Evolutionary conservation across 1,139 yeast species (phyloP), one percentile per base, ranked within the genome.

Genomic region (Debaryomycetaceae sp.): DNA sequence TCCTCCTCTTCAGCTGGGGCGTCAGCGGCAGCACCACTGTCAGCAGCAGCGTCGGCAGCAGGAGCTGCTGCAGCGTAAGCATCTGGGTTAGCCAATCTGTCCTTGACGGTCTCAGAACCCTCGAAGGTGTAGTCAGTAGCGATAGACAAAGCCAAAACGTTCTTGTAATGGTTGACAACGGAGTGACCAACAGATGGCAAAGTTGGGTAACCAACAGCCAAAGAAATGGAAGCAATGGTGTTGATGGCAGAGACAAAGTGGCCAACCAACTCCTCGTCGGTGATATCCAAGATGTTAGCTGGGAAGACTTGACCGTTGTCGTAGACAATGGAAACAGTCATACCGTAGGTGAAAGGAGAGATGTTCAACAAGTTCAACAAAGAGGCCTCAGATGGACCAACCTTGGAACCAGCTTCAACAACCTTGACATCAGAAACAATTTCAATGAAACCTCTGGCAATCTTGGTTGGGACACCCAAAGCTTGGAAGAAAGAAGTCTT

Each of bases 401-500:
- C 98, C 78, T 78, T 88, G 70, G 67, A 67, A 65, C 87, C 87
- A 52, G 84, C 81, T 55, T 76, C 81, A 67, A 91, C 96, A 70
- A 92, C 96, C 81, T 87, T 87, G 67, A 92, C 96, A 70, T 94
- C 98, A 61, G 87, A 77, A 73, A 88, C 91, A 77, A 92, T 92
- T 80, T 92, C 99, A 85, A 92, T 92, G 77, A 96, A 88, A 92
- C 99, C 99, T 87, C 99, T 91, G 77, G 96, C 94, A 89, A 92
- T 92, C 94, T 92, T 92, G 87, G 99, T 92, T 83, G 98, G 98
- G 67, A 92, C 97, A 87, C 98, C 98, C 67, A 92, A 85, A 70
- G 99, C 98, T 84, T 92, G 99, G 98, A 92, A 92, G 95, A 92
- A 92, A 70, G 98, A 92, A 67, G 99, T 92, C 89, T 92, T 92